Conservation (phyloP, 257 asterid species). For the Hygrophila difformis region DNA sequence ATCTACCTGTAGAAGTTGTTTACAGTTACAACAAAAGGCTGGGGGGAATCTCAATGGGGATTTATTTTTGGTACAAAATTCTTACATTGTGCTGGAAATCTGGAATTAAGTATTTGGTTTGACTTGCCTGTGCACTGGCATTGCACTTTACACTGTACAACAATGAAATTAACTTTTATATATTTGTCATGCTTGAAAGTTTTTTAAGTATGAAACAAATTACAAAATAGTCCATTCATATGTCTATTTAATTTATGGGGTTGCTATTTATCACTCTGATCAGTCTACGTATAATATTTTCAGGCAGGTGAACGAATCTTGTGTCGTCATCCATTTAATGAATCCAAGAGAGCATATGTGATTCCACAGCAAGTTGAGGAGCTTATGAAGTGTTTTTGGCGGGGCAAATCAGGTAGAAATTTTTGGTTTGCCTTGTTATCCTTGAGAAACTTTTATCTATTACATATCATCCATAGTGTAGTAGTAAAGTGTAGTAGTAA, state of each 20-base stretch:
- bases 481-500: too few species aligned
- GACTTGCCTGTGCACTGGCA: background rate
- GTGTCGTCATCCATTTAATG: conserved; percentile 91
- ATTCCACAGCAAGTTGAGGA: conserved; percentile 89
- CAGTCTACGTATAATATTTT: background rate
- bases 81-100: background rate
- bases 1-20: background rate
- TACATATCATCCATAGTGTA: too few species aligned
- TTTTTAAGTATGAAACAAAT: background rate
- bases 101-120: background rate
- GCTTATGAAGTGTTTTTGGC: conserved; percentile 87
- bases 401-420: conserved; percentile 70
- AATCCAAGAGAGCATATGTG: conserved; percentile 90
- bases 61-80: background rate
- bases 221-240: background rate
- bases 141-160: background rate
- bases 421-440: too few species aligned
- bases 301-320: conserved; percentile 54
- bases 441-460: too few species aligned
- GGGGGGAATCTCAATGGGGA: background rate
- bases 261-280: background rate
- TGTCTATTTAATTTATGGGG: background rate
- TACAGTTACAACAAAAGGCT: conserved; percentile 3
- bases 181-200: background rate
- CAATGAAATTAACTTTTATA: background rate